Evolutionary conservation across 2,329 filamentous ascomycete species (phyloP), one percentile per base, ranked within the genome.

Genomic region (Lachnellula arida): DNA sequence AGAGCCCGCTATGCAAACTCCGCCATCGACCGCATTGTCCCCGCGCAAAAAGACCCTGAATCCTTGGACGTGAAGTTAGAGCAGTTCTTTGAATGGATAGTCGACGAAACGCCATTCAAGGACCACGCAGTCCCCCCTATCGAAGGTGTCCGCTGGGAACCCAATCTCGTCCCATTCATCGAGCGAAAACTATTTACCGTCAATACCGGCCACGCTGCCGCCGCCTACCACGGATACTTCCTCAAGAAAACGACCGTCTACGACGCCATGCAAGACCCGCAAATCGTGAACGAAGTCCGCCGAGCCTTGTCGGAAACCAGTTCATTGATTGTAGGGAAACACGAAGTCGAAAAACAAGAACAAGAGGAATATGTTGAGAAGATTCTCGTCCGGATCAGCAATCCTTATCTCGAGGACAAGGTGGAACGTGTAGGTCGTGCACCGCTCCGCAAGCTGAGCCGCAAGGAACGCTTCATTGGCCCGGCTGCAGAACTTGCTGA

Each of bases 151-250:
- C 89, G 96, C 77, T 97, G 90, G 85, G 94, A 97, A 57, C 85
- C 91, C 62, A 81, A 97, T 76, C 84, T 99, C 32, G 82, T 86
- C 70, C 94, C 94, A 56, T 99, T 93, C 78, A 97, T 99, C 68
- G 94, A 99, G 85, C 92, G 94, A 74, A 99, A 99, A 83, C 86
- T 99, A 63, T 99, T 92, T 81, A 99, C 94, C 22, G 93, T 99
- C 81, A 99, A 99, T 83, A 99, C 94, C 22, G 89, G 91, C 54
- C 94, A 99, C 72, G 94, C 94, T 58, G 96, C 93, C 7, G 92
- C 92, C 19, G 93, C 94, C 58, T 97, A 97, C 82, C 92, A 94
- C 74, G 93, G 92, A 54, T 89, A 96, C 81, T 82, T 91, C 76
- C 82, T 86, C 63, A 86, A 89, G 70, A 93, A 95, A 81, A 80